Evolutionary conservation across 148 eudicot genomes (phyloP), one percentile per base, ranked within the genome.

Genomic region (Nyssa sinensis): DNA sequence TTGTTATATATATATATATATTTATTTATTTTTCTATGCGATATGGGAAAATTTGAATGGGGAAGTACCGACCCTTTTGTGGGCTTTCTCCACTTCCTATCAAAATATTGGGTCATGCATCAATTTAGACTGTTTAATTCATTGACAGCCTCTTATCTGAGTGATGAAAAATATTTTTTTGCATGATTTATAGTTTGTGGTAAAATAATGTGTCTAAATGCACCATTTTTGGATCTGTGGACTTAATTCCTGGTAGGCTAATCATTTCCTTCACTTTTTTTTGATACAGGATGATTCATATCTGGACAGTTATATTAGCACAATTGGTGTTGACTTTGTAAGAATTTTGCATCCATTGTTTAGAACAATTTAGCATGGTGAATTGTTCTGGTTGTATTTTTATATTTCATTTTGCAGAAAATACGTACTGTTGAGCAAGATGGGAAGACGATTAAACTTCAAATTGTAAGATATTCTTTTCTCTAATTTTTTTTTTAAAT

Each of bases 341-440:
- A 85, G 86, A 53, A 8, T 51, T 57, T 60, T 21, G 2, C 14
- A 8, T 30, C 19, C 31, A 37, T 70, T 14, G 67, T 10, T 32
- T 71, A 6, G 62, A 25, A 24, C 30, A 8, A 67, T 25, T 78
- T 27, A 60, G 8, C 67, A 60, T 28, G 31, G 44, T 41, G 19
- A 16, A 31, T 27, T 28, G 47, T 5, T 23, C 32, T 64, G 24
- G 4, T 11, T n/a, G 28, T 16, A 7, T 16, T 25, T 67, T 58
- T 24, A 41, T 59, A 30, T 67, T 30, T 17, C 44, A 3, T 81
- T 25, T 55, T 75, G 72, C 72, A 85, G 88, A 85, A 85, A 85
- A 85, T 85, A 49, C 86, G 88, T 64, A 85, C 88, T 21, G 88
- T 85, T 65, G 88, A 85, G 73, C 88, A 85, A 73, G 88, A 85